Evolutionary conservation across 2,329 filamentous ascomycete genomes (phyloP), one percentile per base, ranked within the genome.

Genomic region (Diplodia seriata): DNA sequence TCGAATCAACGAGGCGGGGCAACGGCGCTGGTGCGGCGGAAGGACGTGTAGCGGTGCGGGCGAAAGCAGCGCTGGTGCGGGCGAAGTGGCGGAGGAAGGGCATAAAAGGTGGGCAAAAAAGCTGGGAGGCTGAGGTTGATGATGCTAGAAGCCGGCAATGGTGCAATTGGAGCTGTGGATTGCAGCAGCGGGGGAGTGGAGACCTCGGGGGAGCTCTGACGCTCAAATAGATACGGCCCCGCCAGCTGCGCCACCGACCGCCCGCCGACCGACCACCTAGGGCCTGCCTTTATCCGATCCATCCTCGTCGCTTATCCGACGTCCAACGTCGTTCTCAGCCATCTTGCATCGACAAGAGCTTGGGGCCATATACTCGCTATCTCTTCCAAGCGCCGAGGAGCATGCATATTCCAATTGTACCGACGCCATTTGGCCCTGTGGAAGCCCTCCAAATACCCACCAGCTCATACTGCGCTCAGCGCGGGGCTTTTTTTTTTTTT

Each of bases 1-100:
- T 5, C 14, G 38, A 23, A 14, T 5, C 26, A 8, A 40, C 20
- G 26, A 67, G 56, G 55, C 29, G 56, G 54, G 50, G 50, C 18
- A 64, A 26, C n/a, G n/a, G n/a, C 20, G 53, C 55, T 62, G 20
- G 23, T 40, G 54, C 36, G 40, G 50, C 33, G 43, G 29, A 43
- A 18, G 66, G 43, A 36, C 29, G 59, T 51, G 31, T 23, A 40
- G 59, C 59, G 26, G 61, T 29, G 47, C 62, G 59, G 67, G 53
- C n/a, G 65, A 73, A 68, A 51, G 69, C 66, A 54, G 68, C 26
- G 50, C 71, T 69, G 55, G 74, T 73, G 40, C 62, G 72, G 69
- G 71, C 65, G 59, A 71, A 31, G 36, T 67, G 71, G 67, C 49
- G 57, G 38, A 56, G 20, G 66, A 31, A 50, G 57, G 57, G 40